These are phyloP conservation scores for Sporobolomyces phaffii DNA, from an alignment of 768 basidiomycete species.

Conservation along the genomic window DNA sequence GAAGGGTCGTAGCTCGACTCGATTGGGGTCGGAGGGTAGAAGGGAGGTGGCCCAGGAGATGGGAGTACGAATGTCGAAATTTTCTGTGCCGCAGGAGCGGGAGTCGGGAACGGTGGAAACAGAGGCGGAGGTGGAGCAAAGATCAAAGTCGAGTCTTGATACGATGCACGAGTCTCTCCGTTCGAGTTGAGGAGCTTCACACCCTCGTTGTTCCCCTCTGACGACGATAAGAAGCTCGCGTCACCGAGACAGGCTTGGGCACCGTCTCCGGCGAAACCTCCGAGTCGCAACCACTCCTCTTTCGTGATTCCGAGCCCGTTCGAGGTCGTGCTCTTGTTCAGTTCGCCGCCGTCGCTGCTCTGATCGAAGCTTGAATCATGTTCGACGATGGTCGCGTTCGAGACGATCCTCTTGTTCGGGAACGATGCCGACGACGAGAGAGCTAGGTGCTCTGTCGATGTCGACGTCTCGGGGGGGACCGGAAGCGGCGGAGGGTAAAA, in stretches of 20 bases:
- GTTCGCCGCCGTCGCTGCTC: not conserved
- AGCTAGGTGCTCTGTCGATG: too few species aligned
- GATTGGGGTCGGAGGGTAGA: too few species aligned
- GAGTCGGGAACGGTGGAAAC: not conserved
- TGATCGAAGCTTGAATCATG: slow-evolving; percentile 12
- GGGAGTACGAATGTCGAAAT: not conserved
- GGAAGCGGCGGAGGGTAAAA: not conserved
- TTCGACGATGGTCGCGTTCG: slow-evolving; percentile 8
- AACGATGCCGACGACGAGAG: not conserved
- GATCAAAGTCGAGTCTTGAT: too few species aligned
- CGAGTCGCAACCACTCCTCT: slow-evolving; percentile 32
- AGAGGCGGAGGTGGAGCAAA: not conserved
- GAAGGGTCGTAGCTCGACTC: not conserved
- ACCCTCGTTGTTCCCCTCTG: too few species aligned
- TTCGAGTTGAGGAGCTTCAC: too few species aligned
- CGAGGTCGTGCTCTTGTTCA: not conserved
- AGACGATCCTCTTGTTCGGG: slow-evolving; percentile 8
- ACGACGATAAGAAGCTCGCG: too few species aligned
- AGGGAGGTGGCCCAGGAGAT: not conserved
- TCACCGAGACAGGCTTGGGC: too few species aligned
- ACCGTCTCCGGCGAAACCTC: slow-evolving; percentile 11
- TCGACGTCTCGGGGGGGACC: not conserved
- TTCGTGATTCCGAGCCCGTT: slow-evolving; percentile 17
- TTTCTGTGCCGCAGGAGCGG: not conserved
- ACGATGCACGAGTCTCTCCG: too few species aligned